These are phyloP conservation scores for Pythium coloratum DNA, from an alignment of 352 stramenopile genomes.

Conservation along the genomic window DNA sequence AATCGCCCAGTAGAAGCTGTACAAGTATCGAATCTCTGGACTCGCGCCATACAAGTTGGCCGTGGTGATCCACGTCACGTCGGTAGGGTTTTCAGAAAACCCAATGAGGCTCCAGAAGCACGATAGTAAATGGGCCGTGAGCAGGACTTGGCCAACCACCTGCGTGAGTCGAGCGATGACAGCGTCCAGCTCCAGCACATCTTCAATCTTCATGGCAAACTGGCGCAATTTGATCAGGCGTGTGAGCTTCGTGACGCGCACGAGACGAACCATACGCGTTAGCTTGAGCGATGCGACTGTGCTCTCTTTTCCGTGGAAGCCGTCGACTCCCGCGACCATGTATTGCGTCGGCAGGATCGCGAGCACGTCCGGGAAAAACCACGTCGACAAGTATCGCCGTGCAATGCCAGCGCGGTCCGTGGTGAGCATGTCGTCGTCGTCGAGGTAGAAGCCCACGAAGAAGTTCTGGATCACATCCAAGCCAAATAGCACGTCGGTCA, in stretches of 20 bases:
- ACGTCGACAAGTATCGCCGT: constrained; percentile 52
- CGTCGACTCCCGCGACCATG: constrained; percentile 31
- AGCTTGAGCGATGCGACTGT: constrained; percentile 70
- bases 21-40: constrained; percentile 59
- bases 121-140: constrained; percentile 71
- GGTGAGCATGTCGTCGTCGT: constrained; percentile 65
- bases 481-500: constrained; percentile 56
- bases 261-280: constrained; percentile 54
- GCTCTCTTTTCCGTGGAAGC: constrained; percentile 24
- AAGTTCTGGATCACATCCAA: constrained; percentile 73
- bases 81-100: constrained; percentile 30
- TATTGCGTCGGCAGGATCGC: constrained; percentile 56
- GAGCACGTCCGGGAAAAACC: constrained; percentile 58
- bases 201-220: constrained; percentile 74
- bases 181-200: constrained; percentile 62
- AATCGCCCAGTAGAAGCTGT: constrained; percentile 86
- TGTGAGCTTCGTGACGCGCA: constrained; percentile 70
- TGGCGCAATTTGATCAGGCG: constrained; percentile 68
- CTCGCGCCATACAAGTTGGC: constrained; percentile 29
- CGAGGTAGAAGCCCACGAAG: constrained; percentile 62
- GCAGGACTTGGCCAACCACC: constrained; percentile 64
- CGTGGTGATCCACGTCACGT: constrained; percentile 51
- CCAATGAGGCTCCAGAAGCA: constrained; percentile 84
- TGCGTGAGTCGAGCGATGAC: constrained; percentile 60
- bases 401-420: constrained; percentile 44